Evolutionary conservation across 345 rosid genomes (phyloP).

Genomic region (Nephelium lappaceum): DNA sequence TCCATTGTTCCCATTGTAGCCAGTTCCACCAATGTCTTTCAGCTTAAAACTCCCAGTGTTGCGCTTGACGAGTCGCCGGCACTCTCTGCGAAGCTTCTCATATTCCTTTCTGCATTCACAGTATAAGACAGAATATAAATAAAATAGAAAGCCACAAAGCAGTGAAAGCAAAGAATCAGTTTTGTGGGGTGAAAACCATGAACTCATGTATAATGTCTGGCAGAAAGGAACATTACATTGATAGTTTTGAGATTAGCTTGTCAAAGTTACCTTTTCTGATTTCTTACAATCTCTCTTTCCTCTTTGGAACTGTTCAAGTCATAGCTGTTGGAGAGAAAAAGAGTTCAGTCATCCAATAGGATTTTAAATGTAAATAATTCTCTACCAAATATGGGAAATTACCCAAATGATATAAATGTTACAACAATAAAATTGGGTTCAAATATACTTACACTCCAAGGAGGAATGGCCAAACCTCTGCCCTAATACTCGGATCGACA

Average conservation of each 20-base stretch:
- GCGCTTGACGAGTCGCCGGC: constrained; percentile 55
- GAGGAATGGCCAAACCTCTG: constrained; percentile 97
- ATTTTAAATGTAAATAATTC: background rate
- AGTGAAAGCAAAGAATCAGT: background rate
- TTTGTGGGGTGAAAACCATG: background rate
- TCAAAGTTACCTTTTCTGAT: constrained; percentile 61
- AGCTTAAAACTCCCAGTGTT: constrained; percentile 39
- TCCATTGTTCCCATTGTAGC: constrained; percentile 34
- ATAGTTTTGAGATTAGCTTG: constrained; percentile 8
- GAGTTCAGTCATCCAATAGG: background rate
- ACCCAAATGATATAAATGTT: background rate
- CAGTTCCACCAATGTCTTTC: constrained; percentile 37
- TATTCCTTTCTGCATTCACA: constrained; percentile 67
- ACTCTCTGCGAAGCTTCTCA: constrained; percentile 80
- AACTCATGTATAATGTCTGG: background rate
- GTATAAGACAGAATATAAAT: constrained; percentile 11
- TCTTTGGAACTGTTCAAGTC: constrained; percentile 78
- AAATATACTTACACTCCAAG: constrained; percentile 87
- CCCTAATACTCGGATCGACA: constrained; percentile 80
- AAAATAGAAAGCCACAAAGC: constrained; percentile 10
- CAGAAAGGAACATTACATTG: constrained; percentile 10
- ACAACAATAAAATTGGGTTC: constrained; percentile 10
- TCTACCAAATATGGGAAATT: background rate
- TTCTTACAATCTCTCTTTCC: constrained; percentile 68
- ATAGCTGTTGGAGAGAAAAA: constrained; percentile 47